phyloP scores from a whole-genome alignment of 331 rosid species.

The Rhamnella rubrinervis region DNA sequence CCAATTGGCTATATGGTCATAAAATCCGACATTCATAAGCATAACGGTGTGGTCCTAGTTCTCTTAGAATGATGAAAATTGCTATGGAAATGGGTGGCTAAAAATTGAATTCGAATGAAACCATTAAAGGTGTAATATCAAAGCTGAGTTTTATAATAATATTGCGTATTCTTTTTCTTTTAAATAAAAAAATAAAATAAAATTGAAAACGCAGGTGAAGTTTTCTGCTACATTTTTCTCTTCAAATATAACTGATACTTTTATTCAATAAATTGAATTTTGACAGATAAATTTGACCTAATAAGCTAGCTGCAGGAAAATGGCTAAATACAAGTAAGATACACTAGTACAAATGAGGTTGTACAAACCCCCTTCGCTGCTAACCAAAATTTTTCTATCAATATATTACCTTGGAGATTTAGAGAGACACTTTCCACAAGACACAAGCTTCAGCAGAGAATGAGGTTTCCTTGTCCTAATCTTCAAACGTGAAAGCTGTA shows the following conservation, averaged over 20 bases:
- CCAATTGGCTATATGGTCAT: no score
- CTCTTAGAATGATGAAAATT: no score
- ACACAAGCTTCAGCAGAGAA: conserved; percentile 75
- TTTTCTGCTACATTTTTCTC: conserved; percentile 36
- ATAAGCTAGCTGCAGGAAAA: conserved; percentile 34
- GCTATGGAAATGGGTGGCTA: no score
- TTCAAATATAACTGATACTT: conserved; percentile 37
- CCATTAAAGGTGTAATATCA: no score
- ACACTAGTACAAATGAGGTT: conserved; percentile 40
- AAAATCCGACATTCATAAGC: no score
- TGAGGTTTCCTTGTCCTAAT: conserved; percentile 56
- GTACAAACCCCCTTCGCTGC: conserved; percentile 42
- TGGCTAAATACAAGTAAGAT: conserved; percentile 48
- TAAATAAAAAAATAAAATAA: background rate
- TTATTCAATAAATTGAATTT: conserved; percentile 51
- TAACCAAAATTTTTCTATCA: conserved; percentile 18
- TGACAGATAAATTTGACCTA: conserved; percentile 42
- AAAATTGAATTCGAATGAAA: no score
- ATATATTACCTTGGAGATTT: conserved; percentile 73
- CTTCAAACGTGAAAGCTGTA: conserved; percentile 92
- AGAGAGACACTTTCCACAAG: conserved; percentile 83
- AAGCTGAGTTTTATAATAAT: no score
- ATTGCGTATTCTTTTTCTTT: no score
- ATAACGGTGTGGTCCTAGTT: no score
- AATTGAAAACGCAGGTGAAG: no score